These are phyloP conservation scores for Truncatella angustata DNA, from an alignment of 2,329 filamentous ascomycete genomes.

Conservation along the genomic window DNA sequence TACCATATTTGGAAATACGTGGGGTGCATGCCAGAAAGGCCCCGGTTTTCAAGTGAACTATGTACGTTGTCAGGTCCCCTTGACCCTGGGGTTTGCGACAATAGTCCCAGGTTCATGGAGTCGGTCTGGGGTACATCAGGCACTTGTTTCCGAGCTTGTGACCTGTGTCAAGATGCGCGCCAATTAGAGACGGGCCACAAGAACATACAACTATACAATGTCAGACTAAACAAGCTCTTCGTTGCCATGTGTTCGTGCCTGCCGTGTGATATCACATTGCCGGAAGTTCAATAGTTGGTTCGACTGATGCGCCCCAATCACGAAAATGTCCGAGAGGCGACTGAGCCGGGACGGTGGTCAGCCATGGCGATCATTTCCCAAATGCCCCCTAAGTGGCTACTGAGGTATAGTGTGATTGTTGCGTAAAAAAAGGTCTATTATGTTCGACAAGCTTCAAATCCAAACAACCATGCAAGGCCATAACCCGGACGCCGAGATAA, in stretches of 20 bases:
- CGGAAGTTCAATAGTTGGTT: neutral
- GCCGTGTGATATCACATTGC: neutral
- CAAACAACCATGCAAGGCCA: no score
- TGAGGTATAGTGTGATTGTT: no score
- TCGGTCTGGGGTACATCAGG: slow-evolving; percentile 3
- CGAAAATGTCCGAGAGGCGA: neutral
- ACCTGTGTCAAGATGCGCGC: neutral
- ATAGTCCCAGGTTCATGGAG: neutral
- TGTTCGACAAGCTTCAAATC: neutral
- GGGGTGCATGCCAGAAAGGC: neutral
- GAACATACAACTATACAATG: no score
- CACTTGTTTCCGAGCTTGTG: neutral
- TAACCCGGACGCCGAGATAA: neutral
- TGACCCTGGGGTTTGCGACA: neutral
- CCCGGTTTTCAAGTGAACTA: neutral
- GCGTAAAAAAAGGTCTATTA: no score
- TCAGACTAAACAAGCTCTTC: no score
- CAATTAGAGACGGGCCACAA: neutral
- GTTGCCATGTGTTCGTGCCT: no score
- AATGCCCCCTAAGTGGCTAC: no score
- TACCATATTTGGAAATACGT: neutral
- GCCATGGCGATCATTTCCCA: no score
- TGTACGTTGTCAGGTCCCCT: neutral
- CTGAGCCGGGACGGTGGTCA: no score
- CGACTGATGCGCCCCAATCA: neutral